phyloP scores from a whole-genome alignment of 768 basidiomycete species.

The Hygrophoropsis aurantiaca region DNA sequence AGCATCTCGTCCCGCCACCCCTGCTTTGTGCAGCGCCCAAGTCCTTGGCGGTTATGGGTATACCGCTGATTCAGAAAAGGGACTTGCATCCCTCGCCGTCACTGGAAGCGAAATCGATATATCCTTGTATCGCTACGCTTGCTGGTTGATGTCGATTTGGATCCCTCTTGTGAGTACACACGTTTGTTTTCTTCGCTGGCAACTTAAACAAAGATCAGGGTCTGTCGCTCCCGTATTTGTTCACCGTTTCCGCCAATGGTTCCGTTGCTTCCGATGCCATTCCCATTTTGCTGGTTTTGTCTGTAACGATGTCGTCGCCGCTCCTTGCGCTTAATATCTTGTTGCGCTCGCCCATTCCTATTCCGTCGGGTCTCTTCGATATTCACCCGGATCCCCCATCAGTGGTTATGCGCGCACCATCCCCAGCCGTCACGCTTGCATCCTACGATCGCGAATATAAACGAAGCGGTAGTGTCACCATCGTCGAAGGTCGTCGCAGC shows the following conservation, averaged over 20 bases:
- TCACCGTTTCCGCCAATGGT: conserved; percentile 39
- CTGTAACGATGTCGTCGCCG: conserved; percentile 68
- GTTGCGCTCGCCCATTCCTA: conserved; percentile 60
- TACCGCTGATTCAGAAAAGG: conserved; percentile 57
- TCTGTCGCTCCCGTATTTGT: conserved; percentile 64
- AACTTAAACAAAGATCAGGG: conserved; percentile 34
- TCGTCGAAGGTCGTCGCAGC: conserved; percentile 69
- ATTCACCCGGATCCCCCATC: conserved; percentile 42
- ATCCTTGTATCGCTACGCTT: conserved; percentile 51
- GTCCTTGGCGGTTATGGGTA: conserved; percentile 73
- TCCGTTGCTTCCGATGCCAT: conserved; percentile 37
- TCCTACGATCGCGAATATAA: conserved; percentile 45
- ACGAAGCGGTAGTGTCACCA: conserved; percentile 59
- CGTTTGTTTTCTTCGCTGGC: not conserved
- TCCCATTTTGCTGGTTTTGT: conserved; percentile 56
- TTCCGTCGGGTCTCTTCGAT: conserved; percentile 67
- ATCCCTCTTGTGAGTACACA: conserved; percentile 58
- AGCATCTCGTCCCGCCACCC: conserved; percentile 48
- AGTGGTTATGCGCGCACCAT: conserved; percentile 41
- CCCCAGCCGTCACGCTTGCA: conserved; percentile 37
- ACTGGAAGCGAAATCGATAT: conserved; percentile 52
- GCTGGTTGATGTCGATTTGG: conserved; percentile 71
- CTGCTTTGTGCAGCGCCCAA: conserved; percentile 55
- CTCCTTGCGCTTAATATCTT: conserved; percentile 62
- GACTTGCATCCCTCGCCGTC: conserved; percentile 44